Conservation (phyloP, 2,329 filamentous ascomycete species). For the Trichoderma sp. region DNA sequence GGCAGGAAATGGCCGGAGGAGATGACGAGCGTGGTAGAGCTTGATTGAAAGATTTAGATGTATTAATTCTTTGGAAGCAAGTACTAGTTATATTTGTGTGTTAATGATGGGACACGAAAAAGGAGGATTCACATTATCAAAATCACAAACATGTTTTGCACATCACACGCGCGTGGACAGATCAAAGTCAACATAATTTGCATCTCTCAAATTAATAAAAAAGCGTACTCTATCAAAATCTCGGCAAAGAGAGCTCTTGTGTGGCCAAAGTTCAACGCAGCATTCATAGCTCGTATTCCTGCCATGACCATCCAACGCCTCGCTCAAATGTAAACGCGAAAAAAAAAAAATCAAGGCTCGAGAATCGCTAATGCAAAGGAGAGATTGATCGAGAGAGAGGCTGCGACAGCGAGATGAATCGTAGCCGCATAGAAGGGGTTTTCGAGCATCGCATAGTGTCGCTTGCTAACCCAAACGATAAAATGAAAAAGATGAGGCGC, state of each 20-base stretch:
- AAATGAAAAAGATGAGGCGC: slow-evolving; percentile 1
- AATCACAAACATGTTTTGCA: not conserved
- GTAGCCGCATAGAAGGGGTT: not conserved
- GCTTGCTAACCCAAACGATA: not conserved
- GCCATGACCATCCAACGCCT: slow-evolving; percentile 12
- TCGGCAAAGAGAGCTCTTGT: not conserved
- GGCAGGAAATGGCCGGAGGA: slow-evolving; percentile 41
- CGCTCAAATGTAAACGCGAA: not conserved
- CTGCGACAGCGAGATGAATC: not conserved
- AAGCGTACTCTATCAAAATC: not conserved
- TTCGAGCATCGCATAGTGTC: not conserved
- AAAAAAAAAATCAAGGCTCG: not conserved
- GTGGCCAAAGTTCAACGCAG: not conserved
- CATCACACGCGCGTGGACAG: not conserved
- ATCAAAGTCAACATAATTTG: not conserved
- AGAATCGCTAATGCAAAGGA: not conserved
- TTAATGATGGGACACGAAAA: not conserved
- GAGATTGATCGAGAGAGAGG: not conserved
- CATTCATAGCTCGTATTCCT: not conserved
- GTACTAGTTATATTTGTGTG: not conserved
- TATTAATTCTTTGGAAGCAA: not conserved
- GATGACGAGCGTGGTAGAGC: not conserved
- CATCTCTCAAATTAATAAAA: not conserved
- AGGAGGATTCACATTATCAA: not conserved
- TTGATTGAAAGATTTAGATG: not conserved